Evolutionary conservation across 208 protist genomes (phyloP).

Genomic region (Leishmania aethiopica): DNA sequence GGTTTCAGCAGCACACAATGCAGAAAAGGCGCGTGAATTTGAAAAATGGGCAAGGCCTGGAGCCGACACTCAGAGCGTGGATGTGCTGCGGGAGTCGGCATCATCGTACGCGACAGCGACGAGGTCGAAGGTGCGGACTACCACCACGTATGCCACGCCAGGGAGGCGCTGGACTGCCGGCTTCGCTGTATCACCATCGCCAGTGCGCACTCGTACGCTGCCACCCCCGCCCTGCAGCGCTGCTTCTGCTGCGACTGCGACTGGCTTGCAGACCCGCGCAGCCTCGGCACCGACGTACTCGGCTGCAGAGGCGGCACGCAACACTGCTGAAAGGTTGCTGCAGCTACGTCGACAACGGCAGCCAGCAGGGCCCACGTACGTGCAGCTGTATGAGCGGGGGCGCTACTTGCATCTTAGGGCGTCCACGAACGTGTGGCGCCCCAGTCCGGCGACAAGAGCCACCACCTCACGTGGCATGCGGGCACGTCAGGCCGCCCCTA

Average conservation of each 20-base stretch:
- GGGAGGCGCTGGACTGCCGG: not conserved
- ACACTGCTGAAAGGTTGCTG: not conserved
- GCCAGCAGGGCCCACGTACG: slow-evolving; percentile 18
- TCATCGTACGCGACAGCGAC: not conserved
- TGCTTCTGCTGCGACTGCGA: not conserved
- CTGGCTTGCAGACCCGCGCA: slow-evolving; percentile 4
- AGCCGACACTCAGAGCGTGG: not conserved
- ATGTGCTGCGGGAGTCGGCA: not conserved
- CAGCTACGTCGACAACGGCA: not conserved
- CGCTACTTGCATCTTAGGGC: not conserved
- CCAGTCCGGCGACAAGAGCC: not conserved
- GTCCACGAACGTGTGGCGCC: not conserved
- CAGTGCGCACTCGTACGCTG: slow-evolving; percentile 1
- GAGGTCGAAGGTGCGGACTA: not conserved
- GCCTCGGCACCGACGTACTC: not conserved
- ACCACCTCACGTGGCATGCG: not conserved
- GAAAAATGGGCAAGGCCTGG: not conserved
- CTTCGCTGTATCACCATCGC: not conserved
- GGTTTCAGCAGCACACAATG: not conserved
- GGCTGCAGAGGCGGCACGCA: not conserved
- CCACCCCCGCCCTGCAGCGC: not conserved
- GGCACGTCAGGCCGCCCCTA: not conserved
- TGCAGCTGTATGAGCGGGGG: slow-evolving; percentile 7
- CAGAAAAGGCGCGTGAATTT: not conserved
- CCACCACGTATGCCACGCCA: not conserved